A percentile compares a stretch with the other conserved stretches of the same genome.
phyloP scores from a whole-genome alignment of 495 filamentous ascomycete species.

The Trichoderma reesei region DNA sequence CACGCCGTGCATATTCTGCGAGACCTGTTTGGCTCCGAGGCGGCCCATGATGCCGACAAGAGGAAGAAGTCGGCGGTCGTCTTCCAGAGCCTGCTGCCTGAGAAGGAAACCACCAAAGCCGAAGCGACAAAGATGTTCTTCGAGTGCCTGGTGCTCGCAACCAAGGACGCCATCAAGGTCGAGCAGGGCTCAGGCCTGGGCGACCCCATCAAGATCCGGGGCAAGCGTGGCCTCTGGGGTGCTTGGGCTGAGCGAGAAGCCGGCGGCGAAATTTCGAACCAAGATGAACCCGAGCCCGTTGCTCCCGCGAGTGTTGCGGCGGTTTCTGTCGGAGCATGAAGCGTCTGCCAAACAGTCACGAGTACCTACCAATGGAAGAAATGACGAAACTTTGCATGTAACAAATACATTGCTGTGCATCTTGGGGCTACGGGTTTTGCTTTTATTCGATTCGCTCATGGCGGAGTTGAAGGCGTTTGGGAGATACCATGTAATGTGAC shows the following conservation, averaged over 20 bases:
- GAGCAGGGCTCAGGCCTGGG: slow-evolving; percentile 77
- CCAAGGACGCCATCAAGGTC: slow-evolving; percentile 97
- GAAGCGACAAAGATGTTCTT: slow-evolving; percentile 99
- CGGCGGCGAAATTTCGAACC: slow-evolving; percentile 42
- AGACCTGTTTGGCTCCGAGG: slow-evolving; percentile 65
- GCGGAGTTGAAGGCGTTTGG: slow-evolving; percentile 12
- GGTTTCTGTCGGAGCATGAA: slow-evolving; percentile 25
- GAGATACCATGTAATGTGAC: slow-evolving; percentile 12
- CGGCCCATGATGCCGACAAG: slow-evolving; percentile 48
- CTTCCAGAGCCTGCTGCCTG: slow-evolving; percentile 88
- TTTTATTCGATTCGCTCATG: neutral
- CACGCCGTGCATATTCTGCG: slow-evolving; percentile 92
- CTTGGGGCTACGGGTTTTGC: neutral
- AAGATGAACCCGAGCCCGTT: slow-evolving; percentile 27
- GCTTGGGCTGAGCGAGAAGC: slow-evolving; percentile 86
- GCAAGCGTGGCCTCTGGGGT: slow-evolving; percentile 89
- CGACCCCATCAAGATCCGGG: slow-evolving; percentile 65
- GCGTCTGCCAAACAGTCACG: too few relatives aligned
- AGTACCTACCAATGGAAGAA: neutral
- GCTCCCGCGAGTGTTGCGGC: slow-evolving; percentile 24
- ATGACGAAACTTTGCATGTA: slow-evolving; percentile 2
- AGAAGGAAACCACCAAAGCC: slow-evolving; percentile 61
- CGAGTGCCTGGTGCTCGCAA: slow-evolving; percentile 87
- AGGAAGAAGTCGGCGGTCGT: slow-evolving; percentile 68
- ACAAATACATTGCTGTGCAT: slow-evolving; percentile 9